Base-by-base conservation (phyloP, 441 rosid genomes). In the Capsella rubella region DNA sequence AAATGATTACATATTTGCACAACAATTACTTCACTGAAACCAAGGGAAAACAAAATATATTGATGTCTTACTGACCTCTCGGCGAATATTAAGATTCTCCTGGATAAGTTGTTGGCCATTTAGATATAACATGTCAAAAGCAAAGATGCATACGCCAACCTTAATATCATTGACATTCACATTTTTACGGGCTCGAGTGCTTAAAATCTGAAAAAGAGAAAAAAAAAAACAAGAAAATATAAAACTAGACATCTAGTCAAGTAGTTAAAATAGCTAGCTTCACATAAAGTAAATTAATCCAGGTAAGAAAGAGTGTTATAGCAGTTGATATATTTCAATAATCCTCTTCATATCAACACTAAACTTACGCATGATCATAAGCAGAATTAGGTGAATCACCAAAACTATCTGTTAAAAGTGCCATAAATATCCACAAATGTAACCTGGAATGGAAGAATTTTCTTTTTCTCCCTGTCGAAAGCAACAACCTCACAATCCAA, bases 401-500 rank as follows among this genome's bases (percentile, higher is more conserved):
- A 8, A 40, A 67, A 37, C 28, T 34, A 21, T 37, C 25, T 25
- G 11, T 31, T 6, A 16, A 7, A 50, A 29, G 2, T 52, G 50
- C 50, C 60, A 52, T 25, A 3, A 16, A 65, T 50, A 50, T 65
- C 40, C 71, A 67, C 39, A 52, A 39, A 8, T 52, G 16, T 67
- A 40, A 53, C 99, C 99, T 92, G 98, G 79, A 92, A 95, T 60
- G 97, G 93, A 37, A 95, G 85, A 78, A 95, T 95, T 79, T 84
- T 91, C 64, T 78, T 79, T 64, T 87, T 87, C 66, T 79, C 95
- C 61, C 88, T 79, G 71, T 91, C 96, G 58, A 83, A 91, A 80
- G 92, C 99, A 80, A 92, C 98, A 80, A 95, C 80, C 79, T 92
- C 99, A 60, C 98, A 89, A 65, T 92, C 99, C 81, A 92, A 68